Base-by-base conservation (phyloP, 2,329 filamentous ascomycete species). In the Xylaria digitata region DNA sequence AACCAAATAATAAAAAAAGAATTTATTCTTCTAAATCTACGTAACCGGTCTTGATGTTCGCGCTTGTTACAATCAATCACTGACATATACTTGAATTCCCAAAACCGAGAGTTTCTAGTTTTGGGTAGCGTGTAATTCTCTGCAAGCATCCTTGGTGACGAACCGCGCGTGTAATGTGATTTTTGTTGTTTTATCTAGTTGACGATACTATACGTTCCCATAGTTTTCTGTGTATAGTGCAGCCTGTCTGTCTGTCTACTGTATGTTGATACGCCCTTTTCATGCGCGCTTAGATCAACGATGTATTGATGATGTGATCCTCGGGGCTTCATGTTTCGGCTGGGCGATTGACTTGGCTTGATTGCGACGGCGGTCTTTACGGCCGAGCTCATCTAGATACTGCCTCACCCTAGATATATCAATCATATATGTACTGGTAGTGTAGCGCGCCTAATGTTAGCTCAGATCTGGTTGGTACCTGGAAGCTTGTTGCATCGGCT, bases 251-350 rank as follows among this genome's bases (percentile, higher is more conserved):
- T 5, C 26, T 26, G 5, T n/a, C n/a, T n/a, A n/a, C n/a, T n/a
- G n/a, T n/a, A n/a, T n/a, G n/a, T 26, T 26, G 26, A 26, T 26
- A 26, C 26, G 26, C 26, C 26, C 26, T 26, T 26, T 26, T 26
- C 26, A 26, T 26, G 26, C 26, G 3, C 5, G 26, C 3, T 8
- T 8, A 34, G 9, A 8, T 34, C 32, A 34, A 34, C 9, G 32
- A 34, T 34, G 9, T 34, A 34, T 5, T 11, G 32, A 34, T 8
- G 9, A 34, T 34, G 32, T 88, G 15, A 85, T 81, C 78, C 84
- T 86, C 61, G 79, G 78, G 62, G 71, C 69, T 48, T 89, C 88
- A 78, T 90, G 86, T 83, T 92, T 92, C 79, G 90, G 83, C 92
- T 26, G 26, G 26, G 26, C 5, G 26, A 26, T 5, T 26, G 26